A percentile compares a stretch with the other conserved stretches of the same genome.
phyloP scores from a whole-genome alignment of 2,329 filamentous ascomycete genomes.

The Cytospora mali region DNA sequence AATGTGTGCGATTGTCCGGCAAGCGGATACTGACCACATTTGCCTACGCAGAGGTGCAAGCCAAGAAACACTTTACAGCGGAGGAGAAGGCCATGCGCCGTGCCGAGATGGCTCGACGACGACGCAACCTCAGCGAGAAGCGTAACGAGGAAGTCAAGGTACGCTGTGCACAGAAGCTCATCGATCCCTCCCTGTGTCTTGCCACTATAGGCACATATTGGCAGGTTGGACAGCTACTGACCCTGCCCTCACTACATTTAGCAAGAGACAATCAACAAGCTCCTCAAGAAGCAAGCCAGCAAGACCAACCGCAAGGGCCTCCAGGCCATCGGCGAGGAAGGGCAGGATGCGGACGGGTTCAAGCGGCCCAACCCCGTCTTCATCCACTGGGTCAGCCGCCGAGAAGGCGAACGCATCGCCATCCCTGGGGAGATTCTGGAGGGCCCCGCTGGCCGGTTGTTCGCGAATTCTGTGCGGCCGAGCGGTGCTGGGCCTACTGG shows the following conservation, averaged over 20 bases:
- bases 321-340: conserved; percentile 50
- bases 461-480: conserved; percentile 40
- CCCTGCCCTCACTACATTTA: neutral
- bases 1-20: neutral
- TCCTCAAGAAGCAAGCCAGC: conserved; percentile 82
- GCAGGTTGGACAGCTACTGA: neutral
- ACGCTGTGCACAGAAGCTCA: conserved; percentile 30
- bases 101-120: conserved; percentile 63
- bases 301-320: conserved; percentile 65
- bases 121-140: conserved; percentile 66
- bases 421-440: conserved; percentile 70
- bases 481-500: conserved; percentile 28
- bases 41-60: conserved; percentile 58
- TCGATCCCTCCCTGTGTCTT: neutral
- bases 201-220: neutral
- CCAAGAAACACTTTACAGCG: conserved; percentile 63
- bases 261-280: conserved; percentile 81
- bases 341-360: conserved; percentile 41
- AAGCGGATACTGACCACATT: conserved; percentile 13
- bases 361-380: conserved; percentile 62
- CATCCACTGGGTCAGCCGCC: conserved; percentile 71
- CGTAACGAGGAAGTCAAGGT: conserved; percentile 67
- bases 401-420: conserved; percentile 62
- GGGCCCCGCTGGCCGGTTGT: conserved; percentile 63
- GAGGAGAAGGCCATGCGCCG: conserved; percentile 65